Conservation (phyloP, 179 eudicot genomes). For the Beta corolliflora region DNA sequence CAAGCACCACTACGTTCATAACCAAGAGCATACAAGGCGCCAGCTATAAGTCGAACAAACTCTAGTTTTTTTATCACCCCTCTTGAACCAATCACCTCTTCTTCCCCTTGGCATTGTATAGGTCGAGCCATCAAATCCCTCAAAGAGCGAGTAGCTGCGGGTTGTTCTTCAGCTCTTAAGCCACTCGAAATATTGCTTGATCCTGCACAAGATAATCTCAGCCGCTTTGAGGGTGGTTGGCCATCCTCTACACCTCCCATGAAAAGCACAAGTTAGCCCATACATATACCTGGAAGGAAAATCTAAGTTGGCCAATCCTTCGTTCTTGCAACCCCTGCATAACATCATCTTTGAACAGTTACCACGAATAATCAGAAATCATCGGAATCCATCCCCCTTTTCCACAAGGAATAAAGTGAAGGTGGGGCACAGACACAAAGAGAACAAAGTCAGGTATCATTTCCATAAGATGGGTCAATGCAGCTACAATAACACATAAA, state of each 20-base stretch:
- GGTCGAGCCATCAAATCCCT: conserved; percentile 62
- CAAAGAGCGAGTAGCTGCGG: conserved; percentile 38
- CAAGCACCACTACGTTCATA: conserved; percentile 51
- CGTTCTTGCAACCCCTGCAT: conserved; percentile 25
- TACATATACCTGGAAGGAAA: conserved; percentile 31
- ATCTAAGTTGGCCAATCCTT: conserved; percentile 11
- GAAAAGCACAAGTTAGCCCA: conserved; percentile 69
- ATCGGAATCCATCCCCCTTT: background rate
- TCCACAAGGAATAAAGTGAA: background rate
- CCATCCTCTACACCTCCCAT: conserved; percentile 70
- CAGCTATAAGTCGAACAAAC: conserved; percentile 56
- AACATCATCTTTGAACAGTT: background rate
- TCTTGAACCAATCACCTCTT: conserved; percentile 59
- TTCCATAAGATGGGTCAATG: background rate
- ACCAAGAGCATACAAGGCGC: conserved; percentile 67
- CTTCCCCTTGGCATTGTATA: conserved; percentile 57
- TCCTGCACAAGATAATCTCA: conserved; percentile 48
- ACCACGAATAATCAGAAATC: background rate
- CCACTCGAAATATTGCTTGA: conserved; percentile 36
- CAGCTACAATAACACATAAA: background rate
- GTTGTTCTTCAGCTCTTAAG: conserved; percentile 35
- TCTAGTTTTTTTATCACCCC: conserved; percentile 64
- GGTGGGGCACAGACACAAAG: background rate
- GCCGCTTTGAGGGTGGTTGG: conserved; percentile 68
- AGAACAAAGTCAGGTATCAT: background rate